A percentile compares a stretch with the other conserved stretches of the same genome.
Conservation (phyloP, 2,329 filamentous ascomycete genomes). For the Diaporthe longicolla region DNA sequence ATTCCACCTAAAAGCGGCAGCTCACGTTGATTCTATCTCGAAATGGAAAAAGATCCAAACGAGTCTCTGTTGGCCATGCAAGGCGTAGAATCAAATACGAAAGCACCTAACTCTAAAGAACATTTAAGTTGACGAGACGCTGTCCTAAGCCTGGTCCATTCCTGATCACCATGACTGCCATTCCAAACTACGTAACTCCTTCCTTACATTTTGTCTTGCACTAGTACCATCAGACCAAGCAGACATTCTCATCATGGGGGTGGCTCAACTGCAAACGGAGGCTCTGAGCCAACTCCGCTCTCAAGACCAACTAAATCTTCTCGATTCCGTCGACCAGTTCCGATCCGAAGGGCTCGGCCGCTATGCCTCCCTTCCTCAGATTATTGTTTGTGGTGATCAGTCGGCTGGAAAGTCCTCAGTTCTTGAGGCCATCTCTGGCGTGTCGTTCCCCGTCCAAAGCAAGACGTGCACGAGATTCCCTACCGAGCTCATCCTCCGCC, state of each 20-base stretch:
- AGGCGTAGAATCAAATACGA: not conserved
- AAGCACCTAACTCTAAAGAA: too few species aligned
- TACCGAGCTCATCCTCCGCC: slow-evolving; percentile 63
- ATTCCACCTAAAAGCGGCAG: not conserved
- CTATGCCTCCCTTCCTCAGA: slow-evolving; percentile 38
- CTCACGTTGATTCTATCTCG: not conserved
- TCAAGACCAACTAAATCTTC: slow-evolving; percentile 31
- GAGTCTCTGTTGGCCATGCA: not conserved
- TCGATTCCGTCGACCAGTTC: slow-evolving; percentile 32
- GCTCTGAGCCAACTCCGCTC: slow-evolving; percentile 29
- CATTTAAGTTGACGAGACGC: not conserved
- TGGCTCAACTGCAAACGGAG: slow-evolving; percentile 6
- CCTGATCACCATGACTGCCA: not conserved
- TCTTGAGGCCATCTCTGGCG: slow-evolving; percentile 66
- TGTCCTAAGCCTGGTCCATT: not conserved
- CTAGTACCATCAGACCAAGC: not conserved
- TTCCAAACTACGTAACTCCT: too few species aligned
- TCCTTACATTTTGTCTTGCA: too few species aligned
- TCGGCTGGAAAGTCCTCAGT: slow-evolving; percentile 58
- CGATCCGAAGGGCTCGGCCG: slow-evolving; percentile 22
- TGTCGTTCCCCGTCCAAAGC: slow-evolving; percentile 66
- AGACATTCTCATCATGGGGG: slow-evolving; percentile 3
- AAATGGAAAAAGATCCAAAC: slow-evolving; percentile 6
- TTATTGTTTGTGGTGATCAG: slow-evolving; percentile 47
- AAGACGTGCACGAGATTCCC: slow-evolving; percentile 67